Evolutionary conservation across 805 yeast genomes (phyloP).

Genomic region (Sugiyamaella lignohabitans): DNA sequence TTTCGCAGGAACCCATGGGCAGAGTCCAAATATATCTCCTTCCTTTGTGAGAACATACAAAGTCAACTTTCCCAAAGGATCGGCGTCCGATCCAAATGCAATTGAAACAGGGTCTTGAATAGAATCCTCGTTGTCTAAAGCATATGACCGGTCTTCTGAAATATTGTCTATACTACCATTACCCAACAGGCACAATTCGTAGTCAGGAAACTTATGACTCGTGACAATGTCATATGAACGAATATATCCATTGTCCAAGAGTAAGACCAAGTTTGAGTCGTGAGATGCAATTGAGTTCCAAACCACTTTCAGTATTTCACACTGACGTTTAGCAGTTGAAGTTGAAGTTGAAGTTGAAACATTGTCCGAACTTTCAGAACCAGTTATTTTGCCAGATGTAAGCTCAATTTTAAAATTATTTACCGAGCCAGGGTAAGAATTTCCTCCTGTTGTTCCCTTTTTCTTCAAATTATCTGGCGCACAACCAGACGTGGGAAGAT

Average conservation of each 20-base stretch:
- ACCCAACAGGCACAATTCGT: background rate
- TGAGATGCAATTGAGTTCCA: slow-evolving; percentile 43
- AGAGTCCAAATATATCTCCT: slow-evolving; percentile 53
- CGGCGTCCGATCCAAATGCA: slow-evolving; percentile 39
- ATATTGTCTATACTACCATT: background rate
- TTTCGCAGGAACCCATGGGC: slow-evolving; percentile 55
- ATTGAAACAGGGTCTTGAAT: slow-evolving; percentile 34
- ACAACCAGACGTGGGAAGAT: slow-evolving; percentile 5
- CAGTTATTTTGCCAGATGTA: slow-evolving; percentile 11
- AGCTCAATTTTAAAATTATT: background rate
- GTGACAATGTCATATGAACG: slow-evolving; percentile 35
- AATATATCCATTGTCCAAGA: slow-evolving; percentile 33
- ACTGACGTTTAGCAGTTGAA: background rate
- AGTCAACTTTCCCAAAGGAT: slow-evolving; percentile 41
- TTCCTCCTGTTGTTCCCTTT: too few species aligned
- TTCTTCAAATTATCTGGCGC: background rate
- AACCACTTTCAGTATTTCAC: slow-evolving; percentile 32
- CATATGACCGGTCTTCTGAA: background rate
- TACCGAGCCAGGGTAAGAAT: background rate
- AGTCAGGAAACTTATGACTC: background rate
- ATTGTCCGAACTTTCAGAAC: slow-evolving; percentile 14
- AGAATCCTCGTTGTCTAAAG: slow-evolving; percentile 11
- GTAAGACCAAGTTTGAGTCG: slow-evolving; percentile 40
- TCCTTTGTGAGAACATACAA: slow-evolving; percentile 47
- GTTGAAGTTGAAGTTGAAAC: slow-evolving; percentile 19